Conservation (phyloP, 2,329 filamentous ascomycete species). For the Alternaria consortialis region DNA sequence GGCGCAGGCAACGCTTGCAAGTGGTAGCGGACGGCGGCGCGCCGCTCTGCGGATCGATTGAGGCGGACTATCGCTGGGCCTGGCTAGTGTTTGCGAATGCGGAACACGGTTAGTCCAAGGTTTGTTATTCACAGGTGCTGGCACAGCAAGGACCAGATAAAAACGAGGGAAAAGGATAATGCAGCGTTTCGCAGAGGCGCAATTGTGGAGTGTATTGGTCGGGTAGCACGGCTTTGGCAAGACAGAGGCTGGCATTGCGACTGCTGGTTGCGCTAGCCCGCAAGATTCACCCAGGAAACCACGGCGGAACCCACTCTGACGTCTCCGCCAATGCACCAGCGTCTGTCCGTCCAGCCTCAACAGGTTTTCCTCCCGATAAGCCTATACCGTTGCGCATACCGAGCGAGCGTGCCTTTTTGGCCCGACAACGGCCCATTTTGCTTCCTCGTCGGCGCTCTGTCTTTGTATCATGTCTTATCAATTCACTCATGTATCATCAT, state of each 20-base stretch:
- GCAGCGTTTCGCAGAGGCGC: conserved; percentile 6
- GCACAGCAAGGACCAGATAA: background rate
- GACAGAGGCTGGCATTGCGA: conserved; percentile 23
- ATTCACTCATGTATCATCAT: background rate
- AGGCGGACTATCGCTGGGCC: conserved; percentile 15
- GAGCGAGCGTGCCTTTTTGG: background rate
- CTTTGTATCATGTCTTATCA: background rate
- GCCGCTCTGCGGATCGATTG: conserved; percentile 22
- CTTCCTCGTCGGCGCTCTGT: background rate
- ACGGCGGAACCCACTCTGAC: conserved; percentile 19
- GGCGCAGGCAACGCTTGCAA: conserved; percentile 11
- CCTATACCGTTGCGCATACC: background rate
- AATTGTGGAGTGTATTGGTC: conserved; percentile 9
- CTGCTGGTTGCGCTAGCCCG: conserved; percentile 16
- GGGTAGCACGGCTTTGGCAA: conserved; percentile 22
- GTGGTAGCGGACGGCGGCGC: conserved; percentile 15
- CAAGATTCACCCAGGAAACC: conserved; percentile 18
- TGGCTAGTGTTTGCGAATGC: conserved; percentile 8
- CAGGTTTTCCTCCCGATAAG: conserved; percentile 17
- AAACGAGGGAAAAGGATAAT: background rate
- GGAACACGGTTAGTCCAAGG: conserved; percentile 3
- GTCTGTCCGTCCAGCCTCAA: conserved; percentile 14
- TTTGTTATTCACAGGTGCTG: conserved; percentile 9
- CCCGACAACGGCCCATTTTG: background rate
- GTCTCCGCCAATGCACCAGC: conserved; percentile 19